These are phyloP conservation scores for Lactarius trivialis DNA, from an alignment of 768 basidiomycete genomes.

Conservation along the genomic window DNA sequence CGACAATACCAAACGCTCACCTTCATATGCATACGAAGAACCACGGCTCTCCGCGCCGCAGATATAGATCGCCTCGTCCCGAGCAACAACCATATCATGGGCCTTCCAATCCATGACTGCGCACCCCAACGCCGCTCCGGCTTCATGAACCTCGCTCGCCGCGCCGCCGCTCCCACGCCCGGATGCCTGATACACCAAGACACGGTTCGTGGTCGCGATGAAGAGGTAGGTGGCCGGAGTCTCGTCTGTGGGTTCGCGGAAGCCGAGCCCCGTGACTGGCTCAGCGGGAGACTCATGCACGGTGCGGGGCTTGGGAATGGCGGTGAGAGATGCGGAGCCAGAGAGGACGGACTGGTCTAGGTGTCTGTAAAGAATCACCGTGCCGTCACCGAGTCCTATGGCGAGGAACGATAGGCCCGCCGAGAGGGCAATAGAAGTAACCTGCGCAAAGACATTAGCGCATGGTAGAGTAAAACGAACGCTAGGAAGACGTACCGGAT, in stretches of 20 bases:
- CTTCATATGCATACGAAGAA: constrained; percentile 88
- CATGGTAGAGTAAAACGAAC: background rate
- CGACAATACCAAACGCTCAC: constrained; percentile 33
- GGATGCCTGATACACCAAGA: constrained; percentile 68
- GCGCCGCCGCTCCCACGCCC: constrained; percentile 63
- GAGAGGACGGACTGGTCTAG: constrained; percentile 84
- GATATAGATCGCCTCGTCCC: constrained; percentile 88
- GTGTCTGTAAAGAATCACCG: constrained; percentile 85
- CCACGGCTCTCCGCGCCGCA: constrained; percentile 78
- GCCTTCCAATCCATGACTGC: constrained; percentile 69
- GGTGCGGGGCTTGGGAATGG: constrained; percentile 79
- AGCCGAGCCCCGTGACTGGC: constrained; percentile 89
- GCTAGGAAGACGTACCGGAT: constrained; percentile 46
- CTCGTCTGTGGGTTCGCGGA: constrained; percentile 52
- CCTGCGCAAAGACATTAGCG: constrained; percentile 33
- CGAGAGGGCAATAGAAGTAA: constrained; percentile 68
- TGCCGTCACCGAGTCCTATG: constrained; percentile 91
- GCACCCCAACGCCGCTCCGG: constrained; percentile 80
- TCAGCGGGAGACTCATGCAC: constrained; percentile 81
- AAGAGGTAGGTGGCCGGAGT: constrained; percentile 51
- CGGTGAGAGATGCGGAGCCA: constrained; percentile 51
- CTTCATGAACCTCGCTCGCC: constrained; percentile 73
- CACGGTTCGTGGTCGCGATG: constrained; percentile 82
- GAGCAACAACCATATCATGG: constrained; percentile 75
- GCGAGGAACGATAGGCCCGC: constrained; percentile 76